Evolutionary conservation across 176 grass and related monocot species (phyloP).

Genomic region (Zizania latifolia): DNA sequence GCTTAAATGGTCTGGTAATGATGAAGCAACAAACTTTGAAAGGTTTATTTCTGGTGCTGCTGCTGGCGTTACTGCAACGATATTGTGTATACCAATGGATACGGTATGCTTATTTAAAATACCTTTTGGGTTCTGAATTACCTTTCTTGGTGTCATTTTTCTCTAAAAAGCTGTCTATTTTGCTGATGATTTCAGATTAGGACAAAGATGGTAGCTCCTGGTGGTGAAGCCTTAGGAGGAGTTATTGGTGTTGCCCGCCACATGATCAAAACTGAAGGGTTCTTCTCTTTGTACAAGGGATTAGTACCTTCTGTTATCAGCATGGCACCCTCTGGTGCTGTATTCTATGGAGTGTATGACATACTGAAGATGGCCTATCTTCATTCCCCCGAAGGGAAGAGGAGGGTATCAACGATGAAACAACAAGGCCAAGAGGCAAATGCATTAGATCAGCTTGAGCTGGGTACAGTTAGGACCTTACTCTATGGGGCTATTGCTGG

Average conservation of each 20-base stretch:
- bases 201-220: constrained; percentile 93
- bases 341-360: constrained; percentile 97
- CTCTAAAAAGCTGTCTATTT: background rate
- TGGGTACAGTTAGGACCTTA: constrained; percentile 80
- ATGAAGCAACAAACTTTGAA: constrained; percentile 94
- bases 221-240: constrained; percentile 87
- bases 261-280: constrained; percentile 87
- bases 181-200: constrained; percentile 69
- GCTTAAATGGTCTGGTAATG: constrained; percentile 70
- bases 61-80: constrained; percentile 78
- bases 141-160: background rate
- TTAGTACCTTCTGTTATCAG: constrained; percentile 88
- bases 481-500: constrained; percentile 89
- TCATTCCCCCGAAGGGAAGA: constrained; percentile 69
- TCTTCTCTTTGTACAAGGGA: constrained; percentile 94
- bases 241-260: constrained; percentile 82
- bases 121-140: background rate
- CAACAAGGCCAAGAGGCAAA: constrained; percentile 62
- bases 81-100: constrained; percentile 94
- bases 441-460: constrained; percentile 84
- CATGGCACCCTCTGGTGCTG: constrained; percentile 98
- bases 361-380: constrained; percentile 90
- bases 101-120: constrained; percentile 56
- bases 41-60: constrained; percentile 88
- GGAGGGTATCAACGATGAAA: constrained; percentile 52